A percentile compares a stretch with the other conserved stretches of the same genome.
phyloP scores from a whole-genome alignment of 2,329 filamentous ascomycete genomes.

The Alternaria sp. region DNA sequence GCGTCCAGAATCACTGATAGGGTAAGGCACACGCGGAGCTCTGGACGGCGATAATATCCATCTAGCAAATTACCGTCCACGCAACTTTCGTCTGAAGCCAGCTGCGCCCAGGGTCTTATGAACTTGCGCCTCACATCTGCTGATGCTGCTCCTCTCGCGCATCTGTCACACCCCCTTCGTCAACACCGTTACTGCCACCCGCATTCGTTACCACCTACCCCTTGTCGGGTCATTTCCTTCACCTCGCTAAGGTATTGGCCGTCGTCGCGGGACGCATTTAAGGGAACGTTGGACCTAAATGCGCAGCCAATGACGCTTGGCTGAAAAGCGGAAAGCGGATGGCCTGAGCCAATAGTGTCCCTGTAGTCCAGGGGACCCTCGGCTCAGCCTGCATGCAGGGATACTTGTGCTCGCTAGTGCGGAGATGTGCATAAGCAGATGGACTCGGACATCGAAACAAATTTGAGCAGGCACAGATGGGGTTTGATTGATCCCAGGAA shows the following conservation, averaged over 20 bases:
- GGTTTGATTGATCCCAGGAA: conserved; percentile 20
- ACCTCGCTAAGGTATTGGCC: conserved; percentile 28
- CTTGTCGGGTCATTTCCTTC: conserved; percentile 34
- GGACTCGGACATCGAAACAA: conserved; percentile 35
- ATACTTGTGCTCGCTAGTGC: conserved; percentile 36
- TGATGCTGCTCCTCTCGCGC: conserved; percentile 22
- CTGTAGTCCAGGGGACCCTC: conserved; percentile 18
- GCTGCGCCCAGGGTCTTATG: conserved; percentile 1
- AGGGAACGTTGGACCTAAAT: conserved; percentile 24
- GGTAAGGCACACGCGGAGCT: conserved; percentile 6
- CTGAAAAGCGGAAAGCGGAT: conserved; percentile 12
- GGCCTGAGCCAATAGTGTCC: conserved; percentile 18
- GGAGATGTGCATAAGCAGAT: conserved; percentile 40
- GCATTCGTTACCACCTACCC: conserved; percentile 19
- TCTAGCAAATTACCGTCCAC: conserved; percentile 14
- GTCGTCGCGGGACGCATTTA: conserved; percentile 28
- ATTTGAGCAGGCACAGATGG: conserved; percentile 37
- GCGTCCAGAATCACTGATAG: conserved; percentile 21
- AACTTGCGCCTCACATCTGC: conserved; percentile 9
- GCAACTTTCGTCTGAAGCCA: conserved; percentile 7
- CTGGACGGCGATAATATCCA: neutral
- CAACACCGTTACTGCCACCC: conserved; percentile 16
- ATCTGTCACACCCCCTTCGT: conserved; percentile 21
- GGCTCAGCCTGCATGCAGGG: conserved; percentile 35
- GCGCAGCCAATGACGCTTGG: conserved; percentile 27